Evolutionary conservation across 768 basidiomycete genomes (phyloP), one percentile per base, ranked within the genome.

Genomic region (Amanita rimosa): DNA sequence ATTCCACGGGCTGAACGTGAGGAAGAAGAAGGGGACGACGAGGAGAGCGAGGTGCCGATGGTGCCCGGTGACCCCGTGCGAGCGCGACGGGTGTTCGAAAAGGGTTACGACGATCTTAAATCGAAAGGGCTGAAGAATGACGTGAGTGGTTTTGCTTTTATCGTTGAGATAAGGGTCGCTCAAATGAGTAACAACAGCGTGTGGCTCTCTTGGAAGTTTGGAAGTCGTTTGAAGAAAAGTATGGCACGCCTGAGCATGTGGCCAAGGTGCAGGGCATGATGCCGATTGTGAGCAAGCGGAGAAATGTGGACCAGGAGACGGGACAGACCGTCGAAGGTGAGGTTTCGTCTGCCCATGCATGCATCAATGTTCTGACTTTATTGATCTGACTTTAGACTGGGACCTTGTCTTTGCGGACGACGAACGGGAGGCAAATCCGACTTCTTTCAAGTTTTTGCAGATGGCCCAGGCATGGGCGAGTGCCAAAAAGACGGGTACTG

Each of bases 351-450:
- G 8, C 16, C 10, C 10, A 26, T 36, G 13, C 35, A 22, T 17
- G 19, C 35, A 16, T 34, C 35, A 42, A 13, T 21, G 11, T 16
- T 44, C 37, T 41, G 5, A 40, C 27, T 3, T 50, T 10, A n/a
- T 24, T 6, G 3, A 14, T 39, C 11, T 21, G 10, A 21, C 5
- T 26, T 27, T 19, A 93, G 94, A 95, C 58, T 95, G 87, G 83
- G 94, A 95, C 59, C 79, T 94, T 59, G 83, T 94, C 17, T 98
- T 97, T 64, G 83, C 92, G 22, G 95, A 97, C 70, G 95, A 98
- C 74, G 92, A 96, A 59, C 76, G 84, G 46, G 94, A 95, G 59
- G 79, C 85, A 40, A 95, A 96, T 58, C 90, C 94, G 0, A 83
- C 90, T 0, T 79, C 89, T 0, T 95, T 93, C 83, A 95, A 93